Base-by-base conservation (phyloP, 495 filamentous ascomycete genomes). In the Penicillium turbatum region DNA sequence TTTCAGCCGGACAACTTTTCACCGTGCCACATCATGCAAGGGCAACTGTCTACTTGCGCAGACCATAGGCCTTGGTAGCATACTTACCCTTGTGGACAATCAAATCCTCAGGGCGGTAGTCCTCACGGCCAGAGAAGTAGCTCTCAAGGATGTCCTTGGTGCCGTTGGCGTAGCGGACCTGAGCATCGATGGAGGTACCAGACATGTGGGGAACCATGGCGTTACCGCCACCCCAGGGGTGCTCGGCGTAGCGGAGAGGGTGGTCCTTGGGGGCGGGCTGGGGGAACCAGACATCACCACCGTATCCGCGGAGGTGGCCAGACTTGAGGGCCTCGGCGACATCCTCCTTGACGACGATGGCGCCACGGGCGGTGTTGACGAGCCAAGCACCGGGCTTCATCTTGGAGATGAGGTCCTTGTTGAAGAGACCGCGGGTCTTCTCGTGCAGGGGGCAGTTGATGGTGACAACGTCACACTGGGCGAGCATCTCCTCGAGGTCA, bases 371-470 rank as follows among this genome's bases (percentile, higher is more conserved):
- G 24, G 93, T 98, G 84, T 98, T 98, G 76, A 98, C 78, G 66
- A 98, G 86, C 92, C 92, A 97, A 40, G 89, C 72, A 84, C 87
- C 91, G 67, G 85, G 85, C 89, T 98, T 98, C 93, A 98, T 98
- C 88, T 97, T 97, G 64, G 86, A 81, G 65, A 98, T 95, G 56
- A 98, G 82, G n/a, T 97, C 90, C 87, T 97, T 97, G 83, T 97
- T 96, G 81, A 98, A 98, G 61, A 98, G 70, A 57, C 93, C 93
- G 30, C 82, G 79, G 40, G 93, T 98, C 82, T 93, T 95, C 81
- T 97, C 93, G 77, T 98, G 93, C 57, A 98, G 83, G 55, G 93
- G 93, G 83, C 92, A 97, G 83, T 98, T 98, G 76, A 98, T 97
- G 65, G 93, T 98, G 65, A 98, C 93, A 37, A 98, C 88, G 62